These are phyloP conservation scores for Fusarium compactum DNA, from an alignment of 2,329 filamentous ascomycete genomes.

Conservation along the genomic window DNA sequence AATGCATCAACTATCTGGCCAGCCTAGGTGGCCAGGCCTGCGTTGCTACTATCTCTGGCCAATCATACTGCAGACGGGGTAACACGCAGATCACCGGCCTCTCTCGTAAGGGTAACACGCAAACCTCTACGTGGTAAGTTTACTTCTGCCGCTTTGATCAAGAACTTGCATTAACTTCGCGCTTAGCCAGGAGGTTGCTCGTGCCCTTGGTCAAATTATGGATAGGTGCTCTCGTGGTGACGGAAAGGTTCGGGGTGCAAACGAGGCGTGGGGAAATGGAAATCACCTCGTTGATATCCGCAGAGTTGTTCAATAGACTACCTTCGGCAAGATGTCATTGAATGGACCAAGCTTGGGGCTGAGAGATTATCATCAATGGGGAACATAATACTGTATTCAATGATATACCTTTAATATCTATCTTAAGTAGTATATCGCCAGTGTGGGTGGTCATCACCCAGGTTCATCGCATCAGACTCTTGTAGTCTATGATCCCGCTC, in stretches of 20 bases:
- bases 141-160: accelerated
- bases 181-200: neutral
- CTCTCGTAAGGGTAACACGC: neutral
- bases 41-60: slow-evolving; percentile 1
- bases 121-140: slow-evolving; percentile 3
- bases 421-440: slow-evolving; percentile 17
- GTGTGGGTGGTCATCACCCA: slow-evolving; percentile 9
- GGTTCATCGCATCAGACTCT: neutral
- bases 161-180: accelerated
- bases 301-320: too few relatives aligned
- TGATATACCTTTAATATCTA: too few relatives aligned
- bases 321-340: too few relatives aligned
- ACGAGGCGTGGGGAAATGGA: neutral
- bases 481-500: slow-evolving; percentile 11
- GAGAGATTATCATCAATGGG: too few relatives aligned
- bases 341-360: too few relatives aligned
- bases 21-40: slow-evolving; percentile 9
- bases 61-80: slow-evolving; percentile 22
- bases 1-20: slow-evolving; percentile 28
- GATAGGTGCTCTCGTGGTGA: neutral
- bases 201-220: neutral
- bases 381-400: too few relatives aligned
- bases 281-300: neutral
- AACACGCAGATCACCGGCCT: slow-evolving; percentile 27
- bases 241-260: neutral